Base-by-base conservation (phyloP, 179 eudicot genomes). In the Camellia oleifera region DNA sequence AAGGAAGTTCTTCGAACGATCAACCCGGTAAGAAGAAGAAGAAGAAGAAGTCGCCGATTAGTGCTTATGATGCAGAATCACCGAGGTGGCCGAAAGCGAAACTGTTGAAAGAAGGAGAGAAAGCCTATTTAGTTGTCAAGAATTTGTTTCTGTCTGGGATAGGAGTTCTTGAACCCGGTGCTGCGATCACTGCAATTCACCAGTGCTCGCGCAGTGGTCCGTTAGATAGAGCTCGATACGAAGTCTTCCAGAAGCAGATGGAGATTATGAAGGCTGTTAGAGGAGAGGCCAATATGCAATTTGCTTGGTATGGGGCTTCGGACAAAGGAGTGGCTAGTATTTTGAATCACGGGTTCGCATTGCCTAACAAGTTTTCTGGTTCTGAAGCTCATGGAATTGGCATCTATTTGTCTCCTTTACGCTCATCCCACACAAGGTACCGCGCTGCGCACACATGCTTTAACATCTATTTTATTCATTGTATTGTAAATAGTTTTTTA, bases 221-320 rank as follows among this genome's bases (percentile, higher is more conserved):
- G 0, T 4, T 81, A 75, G 87, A 85, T 50, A 82, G 70, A 62
- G 92, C 92, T 1, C 79, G 88, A 23, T 81, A 32, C 63, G 82
- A 81, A 15, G 81, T 80, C 45, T 91, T 91, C 74, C 70, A 78
- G 17, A 89, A 79, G 78, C 87, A 83, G 66, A 56, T 79, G 81
- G 84, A 82, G 87, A 18, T 62, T 4, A 84, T 80, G 0, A 82
- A 86, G 79, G 81, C 63, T 69, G 82, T 83, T 71, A 85, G 92
- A 77, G 92, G 91, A 3, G 79, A 70, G 15, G 45, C 86, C 18
- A 81, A 85, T 5, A 50, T 76, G 65, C 78, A 69, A 32, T 91
- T 77, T 32, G 94, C 88, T 26, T 91, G 94, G 94, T 77, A 85
- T 72, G 90, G 91, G 67, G 64, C 88, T 0, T 86, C 94, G 3